Base-by-base conservation (phyloP, 1,284 basidiomycete species). In the Ustilago vetiveriae region DNA sequence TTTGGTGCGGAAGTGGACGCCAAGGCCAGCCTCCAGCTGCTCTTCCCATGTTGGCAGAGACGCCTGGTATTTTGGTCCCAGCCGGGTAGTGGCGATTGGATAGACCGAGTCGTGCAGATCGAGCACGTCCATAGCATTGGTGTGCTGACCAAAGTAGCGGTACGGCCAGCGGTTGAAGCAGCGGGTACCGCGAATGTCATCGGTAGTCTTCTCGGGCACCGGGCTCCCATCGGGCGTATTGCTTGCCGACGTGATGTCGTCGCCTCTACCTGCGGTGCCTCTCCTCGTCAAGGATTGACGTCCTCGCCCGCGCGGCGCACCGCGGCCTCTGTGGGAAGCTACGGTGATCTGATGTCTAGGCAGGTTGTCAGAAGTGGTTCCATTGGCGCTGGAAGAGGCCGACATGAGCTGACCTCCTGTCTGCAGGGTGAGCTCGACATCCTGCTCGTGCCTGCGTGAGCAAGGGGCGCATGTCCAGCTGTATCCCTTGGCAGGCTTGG, bases 381-480 rank as follows among this genome's bases (percentile, higher is more conserved):
- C 46, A 32, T 39, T 50, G 44, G 35, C 46, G 41, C 48, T 51
- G 23, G 47, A 35, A 3, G 47, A 55, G 16, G 50, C 22, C 17
- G 59, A 51, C 22, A 56, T 45, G 23, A 69, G 48, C 43, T 56
- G 59, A 8, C 62, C 63, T 11, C 67, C 67, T 0, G 50, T 53
- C n/a, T 64, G 51, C n/a, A 68, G 50, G 2, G 60, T 63, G 17
- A 66, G 63, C 53, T 92, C 90, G 27, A 94, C 91, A 77, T 92
- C 90, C 76, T 93, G 90, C 74, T 92, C 92, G 78, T 95, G 90
- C 74, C 88, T 87, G 45, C 88, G 87, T 3, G 93, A 92, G 82
- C 95, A 98, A 0, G 92, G 90, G 0, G 92, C 92, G 76, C 96
- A 98, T 4, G 92, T 93, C 95, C 95, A 98, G 29, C 92, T 93